A percentile compares a stretch with the other conserved stretches of the same genome.
These are phyloP conservation scores for Phascolomyces articulosus DNA, from an alignment of 371 early-diverging fungal genomes.

Conservation along the genomic window DNA sequence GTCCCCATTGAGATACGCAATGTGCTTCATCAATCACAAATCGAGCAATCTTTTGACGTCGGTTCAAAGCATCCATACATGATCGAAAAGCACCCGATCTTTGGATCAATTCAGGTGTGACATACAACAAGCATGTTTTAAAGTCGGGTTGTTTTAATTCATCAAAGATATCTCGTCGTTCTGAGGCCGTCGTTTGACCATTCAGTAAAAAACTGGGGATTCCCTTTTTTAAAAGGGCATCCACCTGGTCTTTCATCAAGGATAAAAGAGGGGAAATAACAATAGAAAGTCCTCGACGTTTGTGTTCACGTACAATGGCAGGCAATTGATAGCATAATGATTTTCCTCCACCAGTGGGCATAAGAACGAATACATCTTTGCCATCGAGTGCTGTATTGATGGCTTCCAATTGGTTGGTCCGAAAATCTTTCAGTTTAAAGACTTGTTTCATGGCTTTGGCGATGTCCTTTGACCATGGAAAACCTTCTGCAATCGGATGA, in stretches of 20 bases:
- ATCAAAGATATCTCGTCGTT: constrained; percentile 62
- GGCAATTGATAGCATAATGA: constrained; percentile 98
- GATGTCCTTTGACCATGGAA: constrained; percentile 85
- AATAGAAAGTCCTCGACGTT: constrained; percentile 81
- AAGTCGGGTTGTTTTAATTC: constrained; percentile 44
- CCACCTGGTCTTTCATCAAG: constrained; percentile 98
- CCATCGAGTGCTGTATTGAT: constrained; percentile 90
- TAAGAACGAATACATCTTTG: constrained; percentile 96
- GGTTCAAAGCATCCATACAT: constrained; percentile 62
- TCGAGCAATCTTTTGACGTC: constrained; percentile 67
- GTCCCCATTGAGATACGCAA: constrained; percentile 98
- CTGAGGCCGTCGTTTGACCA: constrained; percentile 56
- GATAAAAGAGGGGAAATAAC: constrained; percentile 98
- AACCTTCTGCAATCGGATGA: neutral
- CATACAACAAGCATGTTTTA: constrained; percentile 77
- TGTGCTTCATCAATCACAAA: constrained; percentile 99
- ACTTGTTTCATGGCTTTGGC: constrained; percentile 66
- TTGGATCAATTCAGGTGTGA: constrained; percentile 95
- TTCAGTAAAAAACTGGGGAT: constrained; percentile 81
- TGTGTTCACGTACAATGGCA: constrained; percentile 60
- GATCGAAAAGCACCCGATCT: constrained; percentile 70
- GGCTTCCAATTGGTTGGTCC: constrained; percentile 93
- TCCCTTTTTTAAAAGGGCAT: constrained; percentile 77
- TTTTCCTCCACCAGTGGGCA: constrained; percentile 99
- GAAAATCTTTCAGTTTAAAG: constrained; percentile 86